Evolutionary conservation across 164 flowering plant species (phyloP), one percentile per base, ranked within the genome.

Genomic region (Liquidambar formosana): DNA sequence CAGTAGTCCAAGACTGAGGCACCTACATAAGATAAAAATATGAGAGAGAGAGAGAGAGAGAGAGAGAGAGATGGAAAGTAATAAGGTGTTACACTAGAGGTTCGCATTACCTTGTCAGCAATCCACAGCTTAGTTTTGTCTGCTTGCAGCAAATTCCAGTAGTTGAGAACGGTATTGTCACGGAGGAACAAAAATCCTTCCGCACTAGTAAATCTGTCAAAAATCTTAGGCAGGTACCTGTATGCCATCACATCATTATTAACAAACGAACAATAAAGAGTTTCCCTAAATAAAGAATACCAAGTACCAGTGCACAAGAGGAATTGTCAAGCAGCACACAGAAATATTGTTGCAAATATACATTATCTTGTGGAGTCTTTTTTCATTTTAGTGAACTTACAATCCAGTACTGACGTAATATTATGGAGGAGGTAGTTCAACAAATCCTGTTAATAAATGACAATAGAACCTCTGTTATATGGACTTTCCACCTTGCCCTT

Each of bases 1-100:
- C n/a, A n/a, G 53, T 49, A 49, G 53, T 49, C 53, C 53, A 49
- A 49, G n/a, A 13, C 53, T 15, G 53, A 49, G 53, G 53, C 53
- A 49, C 53, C 53, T 49, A 18, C 53, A 49, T 15, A 10, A 49
- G 53, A 49, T n/a, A n/a, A 33, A 2, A 6, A 33, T 6, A 33
- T 2, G 41, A 33, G 12, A 12, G 14, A 49, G 5, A 12, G 16
- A 49, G 53, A n/a, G n/a, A 16, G n/a, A 49, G 53, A 16, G 21
- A 49, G 53, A 49, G 53, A 49, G n/a, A 15, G 19, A 15, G 19
- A 16, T 1, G n/a, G 53, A n/a, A 15, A 49, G n/a, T 16, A 49
- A 4, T 49, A n/a, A 49, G 53, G 15, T 49, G n/a, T 18, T 49
- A 15, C 8, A n/a, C n/a, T 49, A 5, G 14, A 15, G 19, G 53